Base-by-base conservation (phyloP, 768 basidiomycete genomes). In the Mycena rosella region DNA sequence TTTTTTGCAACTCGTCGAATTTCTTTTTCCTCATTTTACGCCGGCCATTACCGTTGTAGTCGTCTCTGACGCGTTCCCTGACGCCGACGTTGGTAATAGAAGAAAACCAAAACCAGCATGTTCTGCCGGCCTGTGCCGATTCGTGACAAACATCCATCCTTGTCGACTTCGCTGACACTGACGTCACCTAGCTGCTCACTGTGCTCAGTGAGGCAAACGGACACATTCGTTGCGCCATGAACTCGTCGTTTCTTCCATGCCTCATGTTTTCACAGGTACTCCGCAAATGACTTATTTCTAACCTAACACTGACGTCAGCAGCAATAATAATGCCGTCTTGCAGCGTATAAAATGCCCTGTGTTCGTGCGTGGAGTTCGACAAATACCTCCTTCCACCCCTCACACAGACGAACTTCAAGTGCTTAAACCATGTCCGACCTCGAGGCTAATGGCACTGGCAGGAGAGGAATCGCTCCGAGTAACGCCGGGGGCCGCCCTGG, bases 401-500 rank as follows among this genome's bases (percentile, higher is more conserved):
- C 44, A 45, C 57, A 45, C 29, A 59, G 26, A 47, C 57, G 29
- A 45, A 59, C 44, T 48, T 59, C 57, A 45, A 58, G 56, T 29
- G 56, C 57, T 59, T 59, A 48, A 57, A 59, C 22, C 47, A 60
- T 60, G 59, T 18, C 59, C 59, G 59, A 64, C 63, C 27, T 64
- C 63, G 63, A 64, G 20, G 63, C 63, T 48, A 64, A 64, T 47
- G 63, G 45, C 38, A 44, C 42, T 42, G 49, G 26, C 30, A 47
- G 52, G 54, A 34, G 52, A 54, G 63, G 63, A 55, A 24, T 48
- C 38, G 15, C n/a, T 45, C 8, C 40, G 51, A 34, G 51, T 49
- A 17, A 64, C 52, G 45, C 54, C 36, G 54, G 32, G 32, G 53
- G 54, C 20, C 53, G 63, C 32, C 26, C 10, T 56, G 32, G 34